These are phyloP conservation scores for Begonia masoniana DNA, from an alignment of 306 rosid species.

Conservation along the genomic window DNA sequence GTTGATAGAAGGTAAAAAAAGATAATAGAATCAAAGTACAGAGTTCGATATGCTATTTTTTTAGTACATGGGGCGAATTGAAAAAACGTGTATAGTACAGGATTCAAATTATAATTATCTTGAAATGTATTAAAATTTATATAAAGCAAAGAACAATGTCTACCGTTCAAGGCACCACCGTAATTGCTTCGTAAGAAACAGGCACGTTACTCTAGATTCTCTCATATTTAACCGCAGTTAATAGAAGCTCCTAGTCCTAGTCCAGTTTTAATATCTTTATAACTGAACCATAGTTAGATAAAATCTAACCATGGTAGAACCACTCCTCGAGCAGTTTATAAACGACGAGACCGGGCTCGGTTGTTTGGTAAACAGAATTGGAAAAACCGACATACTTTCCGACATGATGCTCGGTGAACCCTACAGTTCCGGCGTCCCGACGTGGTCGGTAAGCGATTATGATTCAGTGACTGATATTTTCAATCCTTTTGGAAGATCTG, in stretches of 20 bases:
- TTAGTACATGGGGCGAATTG: too few species aligned
- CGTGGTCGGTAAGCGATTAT: constrained; percentile 54
- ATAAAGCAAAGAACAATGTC: too few species aligned
- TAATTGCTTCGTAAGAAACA: too few species aligned
- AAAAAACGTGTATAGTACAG: too few species aligned
- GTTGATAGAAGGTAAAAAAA: too few species aligned
- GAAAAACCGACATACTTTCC: not conserved
- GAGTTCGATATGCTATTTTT: too few species aligned
- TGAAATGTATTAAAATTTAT: too few species aligned
- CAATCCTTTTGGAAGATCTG: constrained; percentile 26
- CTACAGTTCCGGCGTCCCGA: constrained; percentile 50
- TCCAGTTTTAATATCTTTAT: not conserved
- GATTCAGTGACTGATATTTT: constrained; percentile 31
- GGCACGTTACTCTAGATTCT: not conserved
- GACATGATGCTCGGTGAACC: constrained; percentile 72
- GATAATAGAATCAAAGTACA: too few species aligned
- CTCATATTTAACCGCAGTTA: constrained; percentile 9
- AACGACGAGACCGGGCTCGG: constrained; percentile 4
- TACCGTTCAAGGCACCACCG: too few species aligned
- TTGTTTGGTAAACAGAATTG: not conserved
- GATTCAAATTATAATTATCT: too few species aligned
- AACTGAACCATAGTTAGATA: constrained; percentile 5
- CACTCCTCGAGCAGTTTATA: constrained; percentile 4
- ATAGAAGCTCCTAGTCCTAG: not conserved
- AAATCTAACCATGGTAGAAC: constrained; percentile 9